A percentile compares a stretch with the other conserved stretches of the same genome.
Evolutionary conservation across 2,329 filamentous ascomycete genomes (phyloP).

Genomic region (Phialemonium atrogriseum): DNA sequence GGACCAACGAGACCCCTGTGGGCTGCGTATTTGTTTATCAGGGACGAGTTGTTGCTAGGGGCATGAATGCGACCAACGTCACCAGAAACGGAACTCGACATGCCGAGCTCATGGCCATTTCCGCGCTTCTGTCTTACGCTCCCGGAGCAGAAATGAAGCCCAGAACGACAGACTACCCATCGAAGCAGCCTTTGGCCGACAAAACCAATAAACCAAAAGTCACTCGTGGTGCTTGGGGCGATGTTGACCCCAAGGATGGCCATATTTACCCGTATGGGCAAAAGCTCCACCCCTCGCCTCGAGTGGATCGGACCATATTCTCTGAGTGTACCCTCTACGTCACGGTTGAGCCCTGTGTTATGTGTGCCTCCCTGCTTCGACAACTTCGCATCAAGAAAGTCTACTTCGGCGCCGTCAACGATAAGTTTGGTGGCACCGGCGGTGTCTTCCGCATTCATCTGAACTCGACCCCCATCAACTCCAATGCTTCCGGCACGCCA

Average conservation of each 20-base stretch:
- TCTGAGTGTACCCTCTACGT: slow-evolving; percentile 76
- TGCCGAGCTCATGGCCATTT: slow-evolving; percentile 87
- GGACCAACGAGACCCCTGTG: slow-evolving; percentile 86
- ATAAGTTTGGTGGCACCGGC: slow-evolving; percentile 93
- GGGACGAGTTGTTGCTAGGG: slow-evolving; percentile 70
- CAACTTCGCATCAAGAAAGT: slow-evolving; percentile 85
- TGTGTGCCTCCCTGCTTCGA: slow-evolving; percentile 89
- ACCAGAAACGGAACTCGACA: slow-evolving; percentile 88
- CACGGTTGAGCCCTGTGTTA: slow-evolving; percentile 96
- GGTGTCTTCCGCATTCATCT: slow-evolving; percentile 83
- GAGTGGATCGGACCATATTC: slow-evolving; percentile 60
- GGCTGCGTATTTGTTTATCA: slow-evolving; percentile 88
- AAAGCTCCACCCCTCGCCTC: slow-evolving; percentile 44
- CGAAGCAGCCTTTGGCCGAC: slow-evolving; percentile 12
- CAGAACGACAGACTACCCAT: slow-evolving; percentile 11
- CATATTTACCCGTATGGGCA: slow-evolving; percentile 55
- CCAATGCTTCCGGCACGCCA: too few species aligned
- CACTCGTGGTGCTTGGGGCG: slow-evolving; percentile 36
- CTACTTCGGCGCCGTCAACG: slow-evolving; percentile 92
- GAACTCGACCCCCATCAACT: slow-evolving; percentile 43
- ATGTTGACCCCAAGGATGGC: slow-evolving; percentile 44
- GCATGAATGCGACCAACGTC: slow-evolving; percentile 95
- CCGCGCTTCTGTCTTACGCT: slow-evolving; percentile 40
- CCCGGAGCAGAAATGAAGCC: slow-evolving; percentile 21
- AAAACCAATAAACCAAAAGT: slow-evolving; percentile 18